Evolutionary conservation across 139 green algal genomes (phyloP).

Genomic region (Volvox africanus): DNA sequence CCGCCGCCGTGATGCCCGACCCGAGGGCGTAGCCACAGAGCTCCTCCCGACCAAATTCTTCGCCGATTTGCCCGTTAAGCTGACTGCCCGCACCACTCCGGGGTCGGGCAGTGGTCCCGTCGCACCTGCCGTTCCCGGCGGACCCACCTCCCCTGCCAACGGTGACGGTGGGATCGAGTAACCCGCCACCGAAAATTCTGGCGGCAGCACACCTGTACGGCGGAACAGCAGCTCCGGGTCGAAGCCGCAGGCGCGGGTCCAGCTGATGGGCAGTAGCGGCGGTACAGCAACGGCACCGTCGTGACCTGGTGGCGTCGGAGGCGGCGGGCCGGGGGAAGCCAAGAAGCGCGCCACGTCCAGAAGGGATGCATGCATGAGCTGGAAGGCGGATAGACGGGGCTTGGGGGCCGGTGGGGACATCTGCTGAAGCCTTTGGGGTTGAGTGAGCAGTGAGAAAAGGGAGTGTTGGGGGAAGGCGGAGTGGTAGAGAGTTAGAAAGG

Average conservation of each 20-base stretch:
- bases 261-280: conserved; percentile 2
- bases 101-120: background rate
- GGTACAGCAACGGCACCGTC: background rate
- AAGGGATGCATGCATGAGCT: conserved; percentile 10
- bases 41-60: background rate
- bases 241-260: conserved; percentile 1
- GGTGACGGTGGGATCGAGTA: background rate
- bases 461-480: background rate
- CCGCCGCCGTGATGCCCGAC: background rate
- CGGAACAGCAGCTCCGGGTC: conserved; percentile 25
- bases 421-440: too few relatives aligned
- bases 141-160: background rate
- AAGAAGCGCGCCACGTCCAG: background rate
- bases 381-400: background rate
- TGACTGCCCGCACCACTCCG: background rate
- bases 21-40: background rate
- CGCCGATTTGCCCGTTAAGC: background rate
- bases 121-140: background rate
- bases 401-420: background rate
- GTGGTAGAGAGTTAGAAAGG: background rate
- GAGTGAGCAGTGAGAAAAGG: too few relatives aligned
- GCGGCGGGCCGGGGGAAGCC: background rate
- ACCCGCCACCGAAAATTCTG: background rate
- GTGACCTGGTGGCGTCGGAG: background rate
- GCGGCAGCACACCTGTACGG: background rate